A percentile compares a stretch with the other conserved stretches of the same genome.
phyloP scores from a whole-genome alignment of 345 rosid genomes.

The Brassica rapa region DNA sequence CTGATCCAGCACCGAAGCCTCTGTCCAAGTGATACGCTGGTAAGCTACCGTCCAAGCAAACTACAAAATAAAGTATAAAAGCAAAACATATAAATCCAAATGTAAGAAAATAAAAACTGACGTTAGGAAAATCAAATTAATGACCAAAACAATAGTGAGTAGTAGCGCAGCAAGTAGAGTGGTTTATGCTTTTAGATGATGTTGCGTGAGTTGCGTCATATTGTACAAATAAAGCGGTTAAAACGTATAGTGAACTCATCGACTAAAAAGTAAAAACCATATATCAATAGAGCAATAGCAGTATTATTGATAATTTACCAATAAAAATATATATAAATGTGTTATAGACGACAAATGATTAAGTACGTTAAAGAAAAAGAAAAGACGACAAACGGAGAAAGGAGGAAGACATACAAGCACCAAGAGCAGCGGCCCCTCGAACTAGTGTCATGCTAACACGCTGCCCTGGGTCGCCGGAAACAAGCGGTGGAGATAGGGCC shows the following conservation, averaged over 20 bases:
- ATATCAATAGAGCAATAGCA: not conserved
- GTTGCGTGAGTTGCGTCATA: not conserved
- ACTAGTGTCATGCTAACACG: conserved; percentile 76
- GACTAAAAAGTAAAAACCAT: not conserved
- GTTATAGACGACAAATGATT: not conserved
- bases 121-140: not conserved
- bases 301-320: not conserved
- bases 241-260: not conserved
- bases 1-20: conserved; percentile 78
- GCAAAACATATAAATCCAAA: conserved; percentile 5
- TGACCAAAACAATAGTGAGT: not conserved
- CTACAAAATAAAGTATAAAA: conserved; percentile 35
- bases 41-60: conserved; percentile 91
- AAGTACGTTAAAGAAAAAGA: not conserved
- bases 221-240: not conserved
- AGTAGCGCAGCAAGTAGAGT: not conserved
- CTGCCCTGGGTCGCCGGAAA: conserved; percentile 36
- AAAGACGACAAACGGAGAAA: not conserved
- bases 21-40: conserved; percentile 83
- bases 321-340: not conserved
- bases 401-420: conserved; percentile 58
- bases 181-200: not conserved
- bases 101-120: not conserved
- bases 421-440: conserved; percentile 55
- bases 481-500: conserved; percentile 34